Evolutionary conservation across 75 land plant species (phyloP).

Genomic region (Cupressus sempervirens): DNA sequence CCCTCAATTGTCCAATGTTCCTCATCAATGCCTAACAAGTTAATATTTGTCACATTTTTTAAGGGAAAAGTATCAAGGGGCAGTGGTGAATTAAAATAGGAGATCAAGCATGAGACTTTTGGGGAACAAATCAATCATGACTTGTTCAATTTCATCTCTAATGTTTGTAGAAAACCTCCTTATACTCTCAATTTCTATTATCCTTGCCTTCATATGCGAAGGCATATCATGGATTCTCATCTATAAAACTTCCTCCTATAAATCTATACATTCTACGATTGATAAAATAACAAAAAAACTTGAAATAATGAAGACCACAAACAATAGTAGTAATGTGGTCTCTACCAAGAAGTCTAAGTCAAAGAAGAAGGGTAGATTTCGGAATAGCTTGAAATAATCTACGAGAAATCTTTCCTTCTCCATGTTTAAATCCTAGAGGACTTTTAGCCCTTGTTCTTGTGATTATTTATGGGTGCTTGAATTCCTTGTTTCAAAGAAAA

Average conservation of each 20-base stretch:
- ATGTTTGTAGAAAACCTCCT: slow-evolving; percentile 58
- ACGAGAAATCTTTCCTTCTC: slow-evolving; percentile 67
- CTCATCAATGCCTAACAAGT: too few species aligned
- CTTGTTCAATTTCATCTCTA: slow-evolving; percentile 2
- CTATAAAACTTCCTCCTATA: slow-evolving; percentile 86
- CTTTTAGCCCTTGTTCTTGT: slow-evolving; percentile 80
- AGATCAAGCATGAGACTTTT: neutral
- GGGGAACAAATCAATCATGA: neutral
- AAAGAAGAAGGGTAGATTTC: slow-evolving; percentile 92
- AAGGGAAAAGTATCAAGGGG: too few species aligned
- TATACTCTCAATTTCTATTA: slow-evolving; percentile 63
- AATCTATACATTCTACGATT: slow-evolving; percentile 76
- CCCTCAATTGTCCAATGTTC: too few species aligned
- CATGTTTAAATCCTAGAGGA: slow-evolving; percentile 88
- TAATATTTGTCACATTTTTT: too few species aligned
- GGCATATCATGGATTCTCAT: slow-evolving; percentile 86
- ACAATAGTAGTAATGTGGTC: neutral
- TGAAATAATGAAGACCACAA: slow-evolving; percentile 62
- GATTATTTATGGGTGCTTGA: slow-evolving; percentile 76
- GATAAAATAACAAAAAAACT: slow-evolving; percentile 73
- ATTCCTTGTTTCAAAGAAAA: slow-evolving; percentile 76
- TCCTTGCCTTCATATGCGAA: slow-evolving; percentile 74
- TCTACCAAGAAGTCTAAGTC: slow-evolving; percentile 32
- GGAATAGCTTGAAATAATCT: slow-evolving; percentile 74
- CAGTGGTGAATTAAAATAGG: neutral